phyloP scores from a whole-genome alignment of 805 yeast genomes.

The Metschnikowia borealis region DNA sequence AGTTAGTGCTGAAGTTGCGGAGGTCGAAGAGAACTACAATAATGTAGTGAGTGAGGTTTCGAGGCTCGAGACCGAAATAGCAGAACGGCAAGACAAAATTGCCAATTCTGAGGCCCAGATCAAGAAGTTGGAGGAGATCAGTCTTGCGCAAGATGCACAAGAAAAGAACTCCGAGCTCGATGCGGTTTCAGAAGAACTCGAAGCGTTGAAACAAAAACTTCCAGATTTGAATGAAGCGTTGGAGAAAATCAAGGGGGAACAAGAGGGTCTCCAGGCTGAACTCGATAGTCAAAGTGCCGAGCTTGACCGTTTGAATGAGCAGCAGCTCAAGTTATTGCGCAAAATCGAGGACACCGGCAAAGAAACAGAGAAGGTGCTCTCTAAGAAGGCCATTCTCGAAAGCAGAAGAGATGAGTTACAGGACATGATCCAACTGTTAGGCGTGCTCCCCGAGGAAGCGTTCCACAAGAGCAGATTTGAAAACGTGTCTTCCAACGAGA shows the following conservation, averaged over 20 bases:
- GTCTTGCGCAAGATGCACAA: conserved; percentile 2
- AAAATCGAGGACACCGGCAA: conserved; percentile 61
- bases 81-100: conserved; percentile 9
- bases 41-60: conserved; percentile 36
- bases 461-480: conserved; percentile 44
- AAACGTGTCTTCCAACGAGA: conserved; percentile 44
- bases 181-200: conserved; percentile 23
- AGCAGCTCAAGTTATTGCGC: conserved; percentile 50
- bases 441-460: conserved; percentile 87
- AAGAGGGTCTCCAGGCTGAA: conserved; percentile 18
- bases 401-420: conserved; percentile 69
- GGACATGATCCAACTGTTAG: conserved; percentile 72
- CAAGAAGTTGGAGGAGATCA: conserved; percentile 6
- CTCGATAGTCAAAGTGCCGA: conserved; percentile 33
- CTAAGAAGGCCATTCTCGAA: conserved; percentile 56
- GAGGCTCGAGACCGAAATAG: conserved; percentile 43
- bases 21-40: conserved; percentile 39
- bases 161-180: conserved; percentile 23
- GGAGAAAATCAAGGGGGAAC: conserved; percentile 26
- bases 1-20: conserved; percentile 34
- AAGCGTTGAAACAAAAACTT: conserved; percentile 19
- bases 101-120: conserved; percentile 10
- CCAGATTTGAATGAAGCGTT: conserved; percentile 24
- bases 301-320: conserved; percentile 50
- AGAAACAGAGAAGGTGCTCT: conserved; percentile 57